These are phyloP conservation scores for Citrus australasica DNA, from an alignment of 345 rosid genomes.

Conservation along the genomic window DNA sequence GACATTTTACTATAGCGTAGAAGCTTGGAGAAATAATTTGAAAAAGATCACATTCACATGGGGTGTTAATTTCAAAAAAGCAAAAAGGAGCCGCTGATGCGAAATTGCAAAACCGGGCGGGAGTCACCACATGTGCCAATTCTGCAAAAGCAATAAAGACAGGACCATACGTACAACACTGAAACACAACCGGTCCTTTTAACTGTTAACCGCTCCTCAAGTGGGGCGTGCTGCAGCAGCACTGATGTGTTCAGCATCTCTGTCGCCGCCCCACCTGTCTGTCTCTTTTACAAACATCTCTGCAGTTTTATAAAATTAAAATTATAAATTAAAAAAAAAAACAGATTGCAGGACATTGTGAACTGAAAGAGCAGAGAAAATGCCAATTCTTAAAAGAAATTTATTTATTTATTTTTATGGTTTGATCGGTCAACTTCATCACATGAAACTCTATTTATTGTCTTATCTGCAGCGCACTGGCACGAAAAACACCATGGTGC, in stretches of 20 bases:
- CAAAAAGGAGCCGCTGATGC: too few relatives aligned
- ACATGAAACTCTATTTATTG: conserved; percentile 11
- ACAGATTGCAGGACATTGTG: not conserved
- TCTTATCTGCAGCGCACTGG: not conserved
- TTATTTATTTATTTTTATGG: not conserved
- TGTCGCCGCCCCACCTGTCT: not conserved
- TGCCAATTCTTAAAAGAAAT: not conserved
- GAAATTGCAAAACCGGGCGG: not conserved
- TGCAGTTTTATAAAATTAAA: too few relatives aligned
- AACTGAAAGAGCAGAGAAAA: not conserved
- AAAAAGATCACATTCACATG: too few relatives aligned
- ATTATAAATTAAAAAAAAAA: too few relatives aligned
- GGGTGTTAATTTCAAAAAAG: too few relatives aligned
- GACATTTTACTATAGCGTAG: too few relatives aligned
- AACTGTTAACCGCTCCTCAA: not conserved
- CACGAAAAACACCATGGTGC: too few relatives aligned
- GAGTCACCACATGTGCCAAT: not conserved
- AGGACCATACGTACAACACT: not conserved
- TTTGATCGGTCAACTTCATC: conserved; percentile 25
- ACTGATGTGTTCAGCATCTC: not conserved
- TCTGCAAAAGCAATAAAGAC: not conserved
- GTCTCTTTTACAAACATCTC: not conserved
- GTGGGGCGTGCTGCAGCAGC: not conserved
- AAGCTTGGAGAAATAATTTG: too few relatives aligned
- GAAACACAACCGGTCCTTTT: not conserved